Evolutionary conservation across 2,329 filamentous ascomycete species (phyloP), one percentile per base, ranked within the genome.

Genomic region (Pseudocercospora fijiensis): DNA sequence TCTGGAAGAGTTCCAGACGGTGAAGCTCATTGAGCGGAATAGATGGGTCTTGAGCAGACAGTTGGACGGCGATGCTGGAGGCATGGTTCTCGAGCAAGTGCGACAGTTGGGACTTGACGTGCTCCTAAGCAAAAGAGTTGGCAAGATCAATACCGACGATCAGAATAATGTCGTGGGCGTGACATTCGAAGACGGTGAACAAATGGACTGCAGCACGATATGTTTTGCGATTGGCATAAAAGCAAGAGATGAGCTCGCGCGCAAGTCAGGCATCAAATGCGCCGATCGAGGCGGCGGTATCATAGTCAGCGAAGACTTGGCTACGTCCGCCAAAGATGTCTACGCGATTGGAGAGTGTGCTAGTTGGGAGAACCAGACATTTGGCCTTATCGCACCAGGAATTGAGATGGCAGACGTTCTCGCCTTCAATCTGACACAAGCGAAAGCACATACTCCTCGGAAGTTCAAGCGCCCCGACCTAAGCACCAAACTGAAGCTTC

Each of bases 321-420:
- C 83, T 65, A 96, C 92, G 1, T 95, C 86, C 30, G 76, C 83
- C 3, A 81, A 86, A 0, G 87, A 89, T 67, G 85, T 96, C 57
- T 96, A 95, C 74, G 92, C 92, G 53, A 89, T 96, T 57, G 93
- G 92, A 62, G 93, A 96, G 77, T 96, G 92, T 71, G 92, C 92
- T 4, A 95, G 89, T 78, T 96, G 91, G 91, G 84, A 93, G 67
- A 89, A 86, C 69, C 90, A 95, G 76, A 92, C 91, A 0, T 96
- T 92, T 69, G 92, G 92, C 5, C 85, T 97, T 20, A 96, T 97
- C 70, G 92, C 90, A 0, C 92, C 92, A 0, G 92, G 92, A 18
- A 85, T 96, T 37, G 93, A 96, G 77, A 96, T 96, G 91, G 93
- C 93, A 0, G 92, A 96, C 70, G 88, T 96, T 0, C 85, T 96